Base-by-base conservation (phyloP, 176 grass and related monocot species). In the Triticum monococcum region DNA sequence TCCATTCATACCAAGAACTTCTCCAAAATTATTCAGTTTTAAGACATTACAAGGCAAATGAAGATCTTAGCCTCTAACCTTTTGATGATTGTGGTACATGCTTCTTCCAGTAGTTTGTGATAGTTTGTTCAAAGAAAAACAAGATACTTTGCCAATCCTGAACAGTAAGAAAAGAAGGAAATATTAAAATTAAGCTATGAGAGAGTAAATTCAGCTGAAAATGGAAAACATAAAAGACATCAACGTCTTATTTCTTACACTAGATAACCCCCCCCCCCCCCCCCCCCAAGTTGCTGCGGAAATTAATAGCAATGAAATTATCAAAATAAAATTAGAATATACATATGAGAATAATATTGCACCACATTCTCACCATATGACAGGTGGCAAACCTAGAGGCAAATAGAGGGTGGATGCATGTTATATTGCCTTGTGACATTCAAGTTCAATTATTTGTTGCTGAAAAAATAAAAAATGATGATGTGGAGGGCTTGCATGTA, bases 81-180 rank as follows among this genome's bases (percentile, higher is more conserved):
- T 95, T 80, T 77, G 64, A 70, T 41, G 36, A 72, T 64, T 85
- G 81, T 7, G 25, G 41, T 75, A 82, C 26, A 84, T 88, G 78
- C 69, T 86, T 81, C 78, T 94, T 87, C 96, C 96, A 98, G 86
- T 86, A 89, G 23, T 86, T 86, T 82, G 46, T 91, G 17, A 94
- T 79, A 75, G 90, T 82, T 88, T 84, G 66, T 81, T 98, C 96
- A 91, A 95, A 88, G 86, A 95, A 98, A 89, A 86, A 85, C 86
- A 98, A 94, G 77, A 95, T 78, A 88, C 43, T 81, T 85, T 82
- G 82, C 91, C 90, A 98, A 37, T 98, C 93, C 96, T 98, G 78
- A 35, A 82, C 74, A 70, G 52, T 74, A 56, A 60, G 38, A 31
- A 70, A 82, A 71, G 12, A 63, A 84, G 16, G 20, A 38, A 43